phyloP scores from a whole-genome alignment of 306 rosid species.

The Castanea sativa region DNA sequence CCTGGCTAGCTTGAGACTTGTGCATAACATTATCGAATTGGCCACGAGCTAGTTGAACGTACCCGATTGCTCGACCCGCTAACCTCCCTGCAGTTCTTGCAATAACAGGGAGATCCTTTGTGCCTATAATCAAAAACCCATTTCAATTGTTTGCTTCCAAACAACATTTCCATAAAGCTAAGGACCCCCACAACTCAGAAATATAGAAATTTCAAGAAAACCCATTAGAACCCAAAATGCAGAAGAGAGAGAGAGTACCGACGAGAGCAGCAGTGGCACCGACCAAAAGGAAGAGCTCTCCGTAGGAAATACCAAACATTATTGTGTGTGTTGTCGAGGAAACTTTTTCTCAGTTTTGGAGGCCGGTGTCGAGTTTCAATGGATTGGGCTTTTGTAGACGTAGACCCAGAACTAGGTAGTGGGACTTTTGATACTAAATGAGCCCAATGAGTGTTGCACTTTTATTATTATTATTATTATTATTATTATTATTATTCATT shows the following conservation, averaged over 20 bases:
- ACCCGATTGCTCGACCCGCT: constrained; percentile 65
- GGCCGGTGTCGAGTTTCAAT: too few species aligned
- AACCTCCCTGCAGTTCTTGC: constrained; percentile 46
- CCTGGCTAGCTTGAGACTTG: constrained; percentile 89
- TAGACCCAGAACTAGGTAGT: too few species aligned
- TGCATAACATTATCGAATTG: constrained; percentile 77
- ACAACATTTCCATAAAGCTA: background rate
- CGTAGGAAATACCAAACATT: constrained; percentile 49
- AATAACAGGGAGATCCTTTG: constrained; percentile 52
- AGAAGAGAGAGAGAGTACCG: constrained; percentile 23
- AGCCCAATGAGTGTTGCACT: too few species aligned
- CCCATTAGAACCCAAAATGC: background rate
- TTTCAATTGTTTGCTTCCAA: background rate
- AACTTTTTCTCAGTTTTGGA: too few species aligned
- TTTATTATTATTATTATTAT: too few species aligned
- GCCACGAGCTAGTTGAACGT: constrained; percentile 89
- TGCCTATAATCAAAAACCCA: constrained; percentile 20
- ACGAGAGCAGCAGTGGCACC: constrained; percentile 42
- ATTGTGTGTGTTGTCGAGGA: too few species aligned
- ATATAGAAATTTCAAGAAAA: background rate
- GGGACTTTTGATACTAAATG: too few species aligned
- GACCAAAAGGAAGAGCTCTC: constrained; percentile 43
- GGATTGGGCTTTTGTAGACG: too few species aligned
- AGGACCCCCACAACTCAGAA: background rate
- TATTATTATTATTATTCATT: too few species aligned